A percentile compares a stretch with the other conserved stretches of the same genome.
phyloP scores from a whole-genome alignment of 345 rosid genomes.

The Acer saccharum region DNA sequence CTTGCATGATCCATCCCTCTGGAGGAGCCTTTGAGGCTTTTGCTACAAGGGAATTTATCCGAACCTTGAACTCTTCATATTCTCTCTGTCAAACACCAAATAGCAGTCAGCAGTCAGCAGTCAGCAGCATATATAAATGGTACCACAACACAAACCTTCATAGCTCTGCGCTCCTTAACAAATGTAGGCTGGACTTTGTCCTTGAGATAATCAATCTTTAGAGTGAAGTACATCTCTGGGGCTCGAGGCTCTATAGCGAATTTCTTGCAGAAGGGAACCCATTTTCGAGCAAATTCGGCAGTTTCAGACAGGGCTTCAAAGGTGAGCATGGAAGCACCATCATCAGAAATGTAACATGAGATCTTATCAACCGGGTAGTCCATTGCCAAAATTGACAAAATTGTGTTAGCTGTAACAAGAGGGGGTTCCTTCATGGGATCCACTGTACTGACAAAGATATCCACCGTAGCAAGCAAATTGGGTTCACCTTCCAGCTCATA shows the following conservation, averaged over 20 bases:
- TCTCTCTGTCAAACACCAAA: conserved; percentile 63
- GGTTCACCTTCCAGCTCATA: conserved; percentile 93
- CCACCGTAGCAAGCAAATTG: conserved; percentile 77
- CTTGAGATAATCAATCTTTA: conserved; percentile 89
- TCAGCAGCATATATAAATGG: too few relatives aligned
- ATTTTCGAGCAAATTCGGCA: conserved; percentile 75
- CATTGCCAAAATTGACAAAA: conserved; percentile 90
- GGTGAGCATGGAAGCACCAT: conserved; percentile 97
- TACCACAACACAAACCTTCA: conserved; percentile 64
- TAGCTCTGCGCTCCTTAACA: conserved; percentile 91
- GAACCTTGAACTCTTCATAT: conserved; percentile 94
- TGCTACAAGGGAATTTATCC: conserved; percentile 87
- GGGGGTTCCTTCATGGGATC: conserved; percentile 99
- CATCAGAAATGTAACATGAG: conserved; percentile 93
- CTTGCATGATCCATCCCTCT: conserved; percentile 98
- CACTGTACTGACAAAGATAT: conserved; percentile 94
- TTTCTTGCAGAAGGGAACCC: conserved; percentile 92
- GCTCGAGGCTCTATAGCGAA: conserved; percentile 72
- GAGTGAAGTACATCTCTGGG: conserved; percentile 72
- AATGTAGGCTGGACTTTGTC: conserved; percentile 97
- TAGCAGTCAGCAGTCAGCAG: too few relatives aligned
- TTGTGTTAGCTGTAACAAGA: conserved; percentile 86
- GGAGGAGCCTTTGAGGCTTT: conserved; percentile 79
- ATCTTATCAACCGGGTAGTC: conserved; percentile 93
- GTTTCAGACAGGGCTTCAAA: conserved; percentile 87